Evolutionary conservation across 2,329 filamentous ascomycete species (phyloP).

Genomic region (Colletotrichum salicis): DNA sequence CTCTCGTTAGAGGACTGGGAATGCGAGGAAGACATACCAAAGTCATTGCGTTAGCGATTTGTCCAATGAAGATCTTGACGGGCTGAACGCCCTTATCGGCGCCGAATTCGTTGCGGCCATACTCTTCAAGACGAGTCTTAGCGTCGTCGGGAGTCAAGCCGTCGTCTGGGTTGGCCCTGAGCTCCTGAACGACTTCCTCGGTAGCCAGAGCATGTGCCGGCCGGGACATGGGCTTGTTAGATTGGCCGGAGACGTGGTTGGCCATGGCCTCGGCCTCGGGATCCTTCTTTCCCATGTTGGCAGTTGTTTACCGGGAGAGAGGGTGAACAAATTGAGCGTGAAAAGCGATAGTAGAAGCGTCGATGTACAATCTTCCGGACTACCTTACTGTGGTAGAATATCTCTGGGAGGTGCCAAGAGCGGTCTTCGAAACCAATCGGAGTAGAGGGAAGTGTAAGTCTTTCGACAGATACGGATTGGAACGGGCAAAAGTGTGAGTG

Average conservation of each 20-base stretch:
- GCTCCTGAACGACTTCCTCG: constrained; percentile 63
- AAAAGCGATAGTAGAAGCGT: background rate
- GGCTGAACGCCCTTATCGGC: constrained; percentile 69
- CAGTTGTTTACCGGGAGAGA: background rate
- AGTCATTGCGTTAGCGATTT: constrained; percentile 77
- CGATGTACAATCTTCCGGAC: background rate
- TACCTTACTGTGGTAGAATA: background rate
- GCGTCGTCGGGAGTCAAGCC: constrained; percentile 68
- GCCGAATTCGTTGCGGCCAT: constrained; percentile 72
- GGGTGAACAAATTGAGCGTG: background rate
- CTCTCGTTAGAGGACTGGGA: too few species aligned
- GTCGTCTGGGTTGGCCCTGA: constrained; percentile 64
- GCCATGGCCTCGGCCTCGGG: constrained; percentile 37
- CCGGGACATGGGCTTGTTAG: constrained; percentile 63
- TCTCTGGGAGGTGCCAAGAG: constrained; percentile 19
- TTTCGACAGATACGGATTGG: constrained; percentile 9
- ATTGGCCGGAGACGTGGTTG: constrained; percentile 52
- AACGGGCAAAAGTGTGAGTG: constrained; percentile 34
- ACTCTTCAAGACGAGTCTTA: constrained; percentile 62
- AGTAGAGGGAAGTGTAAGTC: background rate
- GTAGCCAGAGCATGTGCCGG: constrained; percentile 72
- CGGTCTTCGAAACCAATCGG: constrained; percentile 13
- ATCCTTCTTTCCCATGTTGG: constrained; percentile 40
- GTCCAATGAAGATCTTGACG: constrained; percentile 71
- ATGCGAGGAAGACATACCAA: constrained; percentile 55